Percentiles rank a stretch among this genome's conserved stretches.
Conservation (phyloP, 2,329 filamentous ascomycete species). For the Ambrosiella beaveri region DNA sequence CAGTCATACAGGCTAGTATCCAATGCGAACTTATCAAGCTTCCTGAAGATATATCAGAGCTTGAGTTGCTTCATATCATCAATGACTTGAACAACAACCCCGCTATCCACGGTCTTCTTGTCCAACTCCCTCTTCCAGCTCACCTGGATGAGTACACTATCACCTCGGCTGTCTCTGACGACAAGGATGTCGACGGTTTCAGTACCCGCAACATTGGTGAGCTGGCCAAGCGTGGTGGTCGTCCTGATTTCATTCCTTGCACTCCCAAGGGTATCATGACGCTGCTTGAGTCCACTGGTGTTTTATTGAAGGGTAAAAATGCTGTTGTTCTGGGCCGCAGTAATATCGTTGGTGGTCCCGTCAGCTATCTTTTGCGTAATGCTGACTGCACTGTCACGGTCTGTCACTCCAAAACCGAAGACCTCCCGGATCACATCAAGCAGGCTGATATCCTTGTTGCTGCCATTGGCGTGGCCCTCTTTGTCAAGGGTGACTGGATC, state of each 20-base stretch:
- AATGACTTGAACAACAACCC: conserved; percentile 72
- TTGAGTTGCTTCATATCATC: conserved; percentile 73
- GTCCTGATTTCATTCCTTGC: conserved; percentile 80
- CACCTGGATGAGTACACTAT: conserved; percentile 81
- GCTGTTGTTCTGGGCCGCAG: conserved; percentile 89
- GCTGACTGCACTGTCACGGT: conserved; percentile 93
- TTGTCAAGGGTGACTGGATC: conserved; percentile 88
- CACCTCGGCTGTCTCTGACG: conserved; percentile 76
- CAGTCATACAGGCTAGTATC: conserved; percentile 57
- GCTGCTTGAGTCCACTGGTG: conserved; percentile 64
- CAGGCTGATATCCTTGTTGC: conserved; percentile 78
- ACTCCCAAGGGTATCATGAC: conserved; percentile 97
- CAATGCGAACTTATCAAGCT: conserved; percentile 73
- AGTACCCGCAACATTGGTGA: conserved; percentile 89
- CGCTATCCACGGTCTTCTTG: conserved; percentile 74
- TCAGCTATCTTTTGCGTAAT: conserved; percentile 88
- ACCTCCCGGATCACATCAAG: conserved; percentile 58
- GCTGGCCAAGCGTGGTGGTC: conserved; percentile 84
- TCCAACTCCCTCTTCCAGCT: conserved; percentile 78
- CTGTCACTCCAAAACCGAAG: conserved; percentile 76
- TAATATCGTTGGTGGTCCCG: conserved; percentile 92
- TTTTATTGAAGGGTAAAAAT: conserved; percentile 75
- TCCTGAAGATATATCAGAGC: conserved; percentile 62
- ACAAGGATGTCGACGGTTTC: conserved; percentile 98
- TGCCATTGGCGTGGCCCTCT: conserved; percentile 72